Conservation (phyloP, 169 alveolate genomes). For the Plasmodium chabaudi region DNA sequence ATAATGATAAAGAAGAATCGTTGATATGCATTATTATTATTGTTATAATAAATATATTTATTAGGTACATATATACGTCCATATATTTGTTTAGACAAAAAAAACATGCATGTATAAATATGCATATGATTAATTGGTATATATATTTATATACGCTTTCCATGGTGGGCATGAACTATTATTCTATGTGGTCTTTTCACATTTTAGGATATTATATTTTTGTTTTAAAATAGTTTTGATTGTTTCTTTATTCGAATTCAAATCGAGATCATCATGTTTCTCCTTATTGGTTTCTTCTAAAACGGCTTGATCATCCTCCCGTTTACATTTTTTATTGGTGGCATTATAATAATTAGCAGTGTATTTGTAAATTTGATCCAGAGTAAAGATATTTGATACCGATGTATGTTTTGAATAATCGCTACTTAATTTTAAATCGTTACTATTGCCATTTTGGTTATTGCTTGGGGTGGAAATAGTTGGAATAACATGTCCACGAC, state of each 20-base stretch:
- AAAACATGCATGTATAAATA: not conserved
- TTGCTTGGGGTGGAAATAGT: too few species aligned
- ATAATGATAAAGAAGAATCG: too few species aligned
- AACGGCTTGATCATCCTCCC: not conserved
- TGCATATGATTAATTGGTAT: too few species aligned
- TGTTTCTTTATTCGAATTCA: not conserved
- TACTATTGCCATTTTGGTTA: not conserved
- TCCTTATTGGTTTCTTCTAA: not conserved
- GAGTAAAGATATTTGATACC: constrained; percentile 15
- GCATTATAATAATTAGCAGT: constrained; percentile 36
- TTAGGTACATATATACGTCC: not conserved
- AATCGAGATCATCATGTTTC: not conserved
- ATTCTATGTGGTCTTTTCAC: not conserved
- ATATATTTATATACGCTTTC: not conserved
- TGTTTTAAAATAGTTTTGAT: constrained; percentile 9
- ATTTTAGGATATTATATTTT: not conserved
- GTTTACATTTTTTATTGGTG: not conserved
- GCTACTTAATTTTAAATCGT: not conserved
- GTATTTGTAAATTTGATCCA: constrained; percentile 42
- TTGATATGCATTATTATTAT: too few species aligned
- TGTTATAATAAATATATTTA: too few species aligned
- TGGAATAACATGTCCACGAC: too few species aligned
- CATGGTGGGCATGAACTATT: not conserved
- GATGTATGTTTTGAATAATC: not conserved
- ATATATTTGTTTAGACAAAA: not conserved